These are phyloP conservation scores for Rhizopogon roseolus DNA, from an alignment of 768 basidiomycete genomes.

Conservation along the genomic window DNA sequence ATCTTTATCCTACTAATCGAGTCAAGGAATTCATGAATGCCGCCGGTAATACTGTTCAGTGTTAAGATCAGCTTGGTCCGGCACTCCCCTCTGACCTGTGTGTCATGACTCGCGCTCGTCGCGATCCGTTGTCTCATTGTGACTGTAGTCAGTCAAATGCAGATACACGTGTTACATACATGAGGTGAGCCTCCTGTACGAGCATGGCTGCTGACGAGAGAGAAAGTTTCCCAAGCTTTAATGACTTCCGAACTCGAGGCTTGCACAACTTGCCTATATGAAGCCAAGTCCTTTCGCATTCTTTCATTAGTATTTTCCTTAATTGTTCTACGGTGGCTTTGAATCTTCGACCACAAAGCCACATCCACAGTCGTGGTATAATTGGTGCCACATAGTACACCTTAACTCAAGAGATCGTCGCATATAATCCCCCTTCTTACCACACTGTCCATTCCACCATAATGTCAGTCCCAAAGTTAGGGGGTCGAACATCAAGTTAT, in stretches of 20 bases:
- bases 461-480: slow-evolving; percentile 25
- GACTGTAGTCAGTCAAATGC: slow-evolving; percentile 22
- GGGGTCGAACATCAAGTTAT: slow-evolving; percentile 48
- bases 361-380: slow-evolving; percentile 6
- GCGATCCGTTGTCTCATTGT: slow-evolving; percentile 28
- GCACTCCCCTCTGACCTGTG: slow-evolving; percentile 14
- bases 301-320: slow-evolving; percentile 19
- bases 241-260: slow-evolving; percentile 29
- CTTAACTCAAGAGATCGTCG: neutral
- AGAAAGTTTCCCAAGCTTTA: slow-evolving; percentile 20
- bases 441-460: neutral
- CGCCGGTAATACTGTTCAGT: neutral
- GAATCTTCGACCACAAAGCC: slow-evolving; percentile 20
- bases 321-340: slow-evolving; percentile 21
- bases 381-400: neutral
- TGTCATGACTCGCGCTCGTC: slow-evolving; percentile 25
- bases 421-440: neutral
- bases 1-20: slow-evolving; percentile 3
- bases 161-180: slow-evolving; percentile 30
- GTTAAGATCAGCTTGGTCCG: neutral
- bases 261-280: slow-evolving; percentile 26
- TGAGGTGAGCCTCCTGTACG: slow-evolving; percentile 31
- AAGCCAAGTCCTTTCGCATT: slow-evolving; percentile 16
- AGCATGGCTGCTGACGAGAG: slow-evolving; percentile 31
- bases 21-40: neutral